These are phyloP conservation scores for Sordariomycetes sp. DNA, from an alignment of 2,329 filamentous ascomycete species.

Conservation along the genomic window DNA sequence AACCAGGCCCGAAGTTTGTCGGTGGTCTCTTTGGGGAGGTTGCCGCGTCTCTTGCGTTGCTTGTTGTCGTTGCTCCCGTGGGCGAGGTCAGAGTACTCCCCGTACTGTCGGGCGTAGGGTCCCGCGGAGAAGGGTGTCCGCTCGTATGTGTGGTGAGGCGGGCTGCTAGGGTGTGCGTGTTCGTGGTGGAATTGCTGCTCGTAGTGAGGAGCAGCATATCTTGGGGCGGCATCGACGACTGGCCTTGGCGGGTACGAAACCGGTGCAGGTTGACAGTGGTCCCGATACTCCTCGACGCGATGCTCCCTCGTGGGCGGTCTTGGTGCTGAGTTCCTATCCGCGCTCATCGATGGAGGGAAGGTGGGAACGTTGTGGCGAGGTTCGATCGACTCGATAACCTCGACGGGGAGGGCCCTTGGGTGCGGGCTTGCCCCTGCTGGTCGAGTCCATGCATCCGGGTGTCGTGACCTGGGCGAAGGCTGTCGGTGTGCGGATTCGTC, in stretches of 20 bases:
- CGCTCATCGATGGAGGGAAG: conserved; percentile 24
- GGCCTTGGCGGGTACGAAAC: too few relatives aligned
- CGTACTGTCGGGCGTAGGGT: conserved; percentile 26
- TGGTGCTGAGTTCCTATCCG: conserved; percentile 23
- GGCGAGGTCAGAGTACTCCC: conserved; percentile 28
- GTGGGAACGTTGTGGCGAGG: conserved; percentile 28
- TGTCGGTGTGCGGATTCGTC: conserved; percentile 12
- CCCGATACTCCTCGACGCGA: conserved; percentile 25
- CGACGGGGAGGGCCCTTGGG: too few relatives aligned
- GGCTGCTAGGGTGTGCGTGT: conserved; percentile 36
- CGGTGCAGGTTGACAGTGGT: too few relatives aligned
- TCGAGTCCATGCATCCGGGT: too few relatives aligned
- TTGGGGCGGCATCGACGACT: too few relatives aligned
- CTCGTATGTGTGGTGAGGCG: conserved; percentile 29
- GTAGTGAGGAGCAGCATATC: conserved; percentile 13
- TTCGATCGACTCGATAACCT: conserved; percentile 24
- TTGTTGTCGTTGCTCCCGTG: conserved; percentile 33
- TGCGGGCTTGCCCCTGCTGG: conserved; percentile 18
- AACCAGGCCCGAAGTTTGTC: conserved; percentile 78
- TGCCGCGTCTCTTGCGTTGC: conserved; percentile 62
- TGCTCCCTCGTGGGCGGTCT: conserved; percentile 18
- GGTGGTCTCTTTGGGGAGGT: conserved; percentile 84
- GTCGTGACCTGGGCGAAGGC: too few relatives aligned
- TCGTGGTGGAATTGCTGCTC: conserved; percentile 29
- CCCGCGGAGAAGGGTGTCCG: conserved; percentile 32